phyloP scores from a whole-genome alignment of 768 basidiomycete species.

The Suillus decipiens region DNA sequence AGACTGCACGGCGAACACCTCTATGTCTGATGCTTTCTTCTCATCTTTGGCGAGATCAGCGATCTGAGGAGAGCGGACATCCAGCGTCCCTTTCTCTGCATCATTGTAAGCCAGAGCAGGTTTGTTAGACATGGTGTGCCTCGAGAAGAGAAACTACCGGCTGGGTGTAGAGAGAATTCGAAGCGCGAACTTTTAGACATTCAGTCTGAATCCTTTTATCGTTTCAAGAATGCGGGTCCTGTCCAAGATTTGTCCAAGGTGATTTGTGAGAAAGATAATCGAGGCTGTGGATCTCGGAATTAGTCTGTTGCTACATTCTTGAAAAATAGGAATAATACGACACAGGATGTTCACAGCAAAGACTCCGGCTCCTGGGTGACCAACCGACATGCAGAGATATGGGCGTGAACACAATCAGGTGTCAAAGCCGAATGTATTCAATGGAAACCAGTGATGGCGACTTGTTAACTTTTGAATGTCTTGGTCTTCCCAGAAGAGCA shows the following conservation, averaged over 20 bases:
- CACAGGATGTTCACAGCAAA: conserved; percentile 18
- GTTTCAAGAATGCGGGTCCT: conserved; percentile 7
- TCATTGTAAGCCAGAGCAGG: conserved; percentile 44
- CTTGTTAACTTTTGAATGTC: not conserved
- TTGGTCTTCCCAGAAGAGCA: conserved; percentile 6
- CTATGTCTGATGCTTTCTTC: conserved; percentile 38
- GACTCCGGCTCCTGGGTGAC: conserved; percentile 18
- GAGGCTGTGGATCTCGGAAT: conserved; percentile 20
- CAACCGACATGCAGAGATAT: conserved; percentile 9
- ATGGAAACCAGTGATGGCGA: not conserved
- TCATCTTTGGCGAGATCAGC: conserved; percentile 37
- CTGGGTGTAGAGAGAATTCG: conserved; percentile 13
- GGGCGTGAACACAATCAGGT: not conserved
- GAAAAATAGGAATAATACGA: conserved; percentile 4
- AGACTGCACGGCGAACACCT: conserved; percentile 34
- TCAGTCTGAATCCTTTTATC: conserved; percentile 28
- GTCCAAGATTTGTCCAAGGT: conserved; percentile 15
- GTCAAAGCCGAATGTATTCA: not conserved
- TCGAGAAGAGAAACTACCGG: conserved; percentile 18
- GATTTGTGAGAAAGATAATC: conserved; percentile 13
- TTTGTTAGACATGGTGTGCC: conserved; percentile 42
- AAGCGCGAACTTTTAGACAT: conserved; percentile 4
- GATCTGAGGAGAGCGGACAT: conserved; percentile 39
- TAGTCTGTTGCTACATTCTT: conserved; percentile 13
- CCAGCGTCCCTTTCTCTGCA: conserved; percentile 60